These are phyloP conservation scores for Colletotrichum higginsianum DNA, from an alignment of 2,329 filamentous ascomycete species.

Conservation along the genomic window DNA sequence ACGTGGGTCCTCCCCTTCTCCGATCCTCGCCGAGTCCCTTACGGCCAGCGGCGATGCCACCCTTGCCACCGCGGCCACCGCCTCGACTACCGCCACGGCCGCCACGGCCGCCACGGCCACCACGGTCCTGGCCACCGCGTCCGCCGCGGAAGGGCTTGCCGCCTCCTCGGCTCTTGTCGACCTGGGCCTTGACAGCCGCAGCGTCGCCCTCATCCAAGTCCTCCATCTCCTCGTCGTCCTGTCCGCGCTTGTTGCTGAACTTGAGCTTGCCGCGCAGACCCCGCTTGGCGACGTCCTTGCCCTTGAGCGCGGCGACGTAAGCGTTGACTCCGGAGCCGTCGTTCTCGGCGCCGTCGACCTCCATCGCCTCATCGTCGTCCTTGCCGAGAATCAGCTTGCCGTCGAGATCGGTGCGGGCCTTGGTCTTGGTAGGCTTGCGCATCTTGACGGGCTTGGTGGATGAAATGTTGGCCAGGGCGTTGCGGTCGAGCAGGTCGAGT, in stretches of 20 bases:
- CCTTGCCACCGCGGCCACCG: slow-evolving; percentile 61
- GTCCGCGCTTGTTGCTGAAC: slow-evolving; percentile 75
- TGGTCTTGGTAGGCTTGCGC: slow-evolving; percentile 72
- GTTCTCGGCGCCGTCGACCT: slow-evolving; percentile 70
- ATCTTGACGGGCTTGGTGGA: slow-evolving; percentile 84
- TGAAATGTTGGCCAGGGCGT: slow-evolving; percentile 92
- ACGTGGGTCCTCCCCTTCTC: slow-evolving; percentile 53
- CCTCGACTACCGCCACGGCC: slow-evolving; percentile 60
- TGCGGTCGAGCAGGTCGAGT: slow-evolving; percentile 91
- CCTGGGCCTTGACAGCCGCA: slow-evolving; percentile 66
- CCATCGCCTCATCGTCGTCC: slow-evolving; percentile 72
- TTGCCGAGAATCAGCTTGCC: slow-evolving; percentile 84
- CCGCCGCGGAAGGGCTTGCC: slow-evolving; percentile 49
- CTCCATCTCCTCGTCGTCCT: slow-evolving; percentile 64
- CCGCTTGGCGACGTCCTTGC: slow-evolving; percentile 75
- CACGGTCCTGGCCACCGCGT: slow-evolving; percentile 48
- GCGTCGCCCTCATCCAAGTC: slow-evolving; percentile 69
- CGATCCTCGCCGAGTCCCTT: slow-evolving; percentile 67
- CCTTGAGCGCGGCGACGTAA: slow-evolving; percentile 78
- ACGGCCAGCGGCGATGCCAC: slow-evolving; percentile 62
- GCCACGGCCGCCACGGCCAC: slow-evolving; percentile 53
- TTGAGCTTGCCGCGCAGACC: slow-evolving; percentile 79
- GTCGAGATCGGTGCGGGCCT: slow-evolving; percentile 80
- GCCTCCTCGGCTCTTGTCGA: slow-evolving; percentile 52
- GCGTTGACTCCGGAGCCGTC: slow-evolving; percentile 73